Base-by-base conservation (phyloP, 495 filamentous ascomycete genomes). In the Elaphomyces granulatus region DNA sequence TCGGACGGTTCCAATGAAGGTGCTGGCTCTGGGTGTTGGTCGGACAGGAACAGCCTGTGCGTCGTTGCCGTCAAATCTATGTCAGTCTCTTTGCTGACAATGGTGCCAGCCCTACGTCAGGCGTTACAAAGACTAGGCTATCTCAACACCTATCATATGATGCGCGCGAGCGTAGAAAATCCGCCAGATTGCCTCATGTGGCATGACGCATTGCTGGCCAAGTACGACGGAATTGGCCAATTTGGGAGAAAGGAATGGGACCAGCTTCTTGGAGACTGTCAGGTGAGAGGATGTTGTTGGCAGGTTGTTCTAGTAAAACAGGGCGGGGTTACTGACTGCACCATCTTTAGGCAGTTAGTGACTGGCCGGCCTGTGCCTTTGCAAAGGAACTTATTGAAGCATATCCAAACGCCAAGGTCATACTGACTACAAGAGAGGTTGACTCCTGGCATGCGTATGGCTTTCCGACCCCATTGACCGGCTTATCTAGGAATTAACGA, bases 361-460 rank as follows among this genome's bases (percentile, higher is more conserved):
- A 82, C 61, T 73, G 71, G 68, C 76, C 77, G 8, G 74, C 74
- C 32, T 73, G 70, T 37, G 71, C 72, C 20, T 81, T 81, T 45
- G 74, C 71, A 34, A 68, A 72, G 48, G 77, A 82, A 52, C 59
- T 82, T 23, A 78, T 81, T 21, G 74, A 73, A 35, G 74, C 76
- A 10, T 81, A 81, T 46, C 77, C 77, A 10, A 77, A 81, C 33
- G 77, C 77, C 23, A 81, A 81, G 53, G 72, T 81, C 30, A 67
- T 81, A 32, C 53, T 81, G 44, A 74, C 72, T 16, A 72, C 65
- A 23, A 69, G 77, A 21, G 75, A 80, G 28, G 67, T 74, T 15
- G 68, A 75, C 51, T 63, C 66, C 23, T 75, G 72, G 72, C 67
- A 74, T 50, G 63, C 63, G 49, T 68, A 62, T 32, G 58, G 48